Evolutionary conservation across 116 monocot species (phyloP).

Genomic region (Trichopus zeylanicus): DNA sequence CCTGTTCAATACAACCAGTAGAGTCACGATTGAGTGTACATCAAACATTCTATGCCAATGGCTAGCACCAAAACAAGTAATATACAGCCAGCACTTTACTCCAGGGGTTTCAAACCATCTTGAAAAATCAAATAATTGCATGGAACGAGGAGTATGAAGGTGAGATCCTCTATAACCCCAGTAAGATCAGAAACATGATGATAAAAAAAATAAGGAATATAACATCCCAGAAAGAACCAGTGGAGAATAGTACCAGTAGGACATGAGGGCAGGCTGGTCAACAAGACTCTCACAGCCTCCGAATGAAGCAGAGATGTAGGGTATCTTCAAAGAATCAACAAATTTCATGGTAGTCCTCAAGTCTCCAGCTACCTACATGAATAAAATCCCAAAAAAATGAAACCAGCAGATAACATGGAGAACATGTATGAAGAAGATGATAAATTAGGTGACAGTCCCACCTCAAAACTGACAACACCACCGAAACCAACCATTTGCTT

Average conservation of each 20-base stretch:
- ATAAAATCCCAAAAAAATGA: background rate
- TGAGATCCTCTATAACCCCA: no score
- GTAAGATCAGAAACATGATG: no score
- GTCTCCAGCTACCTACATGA: conserved; percentile 69
- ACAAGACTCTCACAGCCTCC: conserved; percentile 93
- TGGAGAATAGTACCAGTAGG: conserved; percentile 61
- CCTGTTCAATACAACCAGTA: no score
- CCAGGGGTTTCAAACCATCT: no score
- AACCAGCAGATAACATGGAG: background rate
- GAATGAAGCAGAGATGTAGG: conserved; percentile 84
- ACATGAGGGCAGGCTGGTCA: conserved; percentile 93
- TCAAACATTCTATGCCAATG: no score
- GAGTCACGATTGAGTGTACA: no score
- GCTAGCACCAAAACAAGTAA: no score
- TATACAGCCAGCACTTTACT: no score
- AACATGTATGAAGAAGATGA: background rate
- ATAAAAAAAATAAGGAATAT: no score
- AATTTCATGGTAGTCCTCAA: conserved; percentile 60
- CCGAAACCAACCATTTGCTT: conserved; percentile 95
- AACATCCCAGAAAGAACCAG: background rate
- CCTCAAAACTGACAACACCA: conserved; percentile 99
- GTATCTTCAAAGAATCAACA: conserved; percentile 78
- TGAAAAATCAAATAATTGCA: no score
- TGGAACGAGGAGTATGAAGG: no score
- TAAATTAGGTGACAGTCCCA: conserved; percentile 9